Conservation (phyloP, 306 rosid genomes). For the Parietaria judaica region DNA sequence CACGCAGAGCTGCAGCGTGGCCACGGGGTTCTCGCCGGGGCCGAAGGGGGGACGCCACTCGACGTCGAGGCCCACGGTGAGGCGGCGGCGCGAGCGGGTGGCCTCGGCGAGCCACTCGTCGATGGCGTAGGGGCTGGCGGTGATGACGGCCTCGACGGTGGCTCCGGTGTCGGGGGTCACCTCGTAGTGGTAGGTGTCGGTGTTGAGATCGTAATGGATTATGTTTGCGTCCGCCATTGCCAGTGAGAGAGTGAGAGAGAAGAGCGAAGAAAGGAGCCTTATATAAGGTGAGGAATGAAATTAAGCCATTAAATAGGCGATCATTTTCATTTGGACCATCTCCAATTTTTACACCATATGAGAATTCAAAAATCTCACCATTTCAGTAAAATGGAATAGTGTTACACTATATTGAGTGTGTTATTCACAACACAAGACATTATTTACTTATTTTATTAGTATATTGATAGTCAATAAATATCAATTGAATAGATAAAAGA, state of each 20-base stretch:
- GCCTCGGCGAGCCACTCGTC: slow-evolving; percentile 18
- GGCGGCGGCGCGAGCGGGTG: background rate
- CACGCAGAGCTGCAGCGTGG: slow-evolving; percentile 33
- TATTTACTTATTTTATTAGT: too few species aligned
- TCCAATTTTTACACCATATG: too few species aligned
- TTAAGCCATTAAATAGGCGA: too few species aligned
- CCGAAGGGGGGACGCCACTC: slow-evolving; percentile 34
- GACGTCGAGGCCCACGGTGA: slow-evolving; percentile 42
- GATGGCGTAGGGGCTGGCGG: slow-evolving; percentile 19
- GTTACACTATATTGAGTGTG: too few species aligned
- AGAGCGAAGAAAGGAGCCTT: background rate
- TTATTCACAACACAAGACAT: too few species aligned
- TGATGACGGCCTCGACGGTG: slow-evolving; percentile 9
- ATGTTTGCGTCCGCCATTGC: background rate
- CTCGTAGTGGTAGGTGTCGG: background rate
- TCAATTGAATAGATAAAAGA: too few species aligned
- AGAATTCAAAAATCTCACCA: too few species aligned
- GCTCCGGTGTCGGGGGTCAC: too few species aligned
- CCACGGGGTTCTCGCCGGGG: slow-evolving; percentile 7
- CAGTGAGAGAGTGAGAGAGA: background rate
- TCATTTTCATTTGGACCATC: too few species aligned
- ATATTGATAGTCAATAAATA: too few species aligned
- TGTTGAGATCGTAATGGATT: background rate
- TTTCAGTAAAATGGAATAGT: too few species aligned
- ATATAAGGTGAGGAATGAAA: background rate